Percentiles rank a stretch among this genome's conserved stretches.
phyloP scores from a whole-genome alignment of 2,329 filamentous ascomycete species.

The Fusarium tanahbumbuense region DNA sequence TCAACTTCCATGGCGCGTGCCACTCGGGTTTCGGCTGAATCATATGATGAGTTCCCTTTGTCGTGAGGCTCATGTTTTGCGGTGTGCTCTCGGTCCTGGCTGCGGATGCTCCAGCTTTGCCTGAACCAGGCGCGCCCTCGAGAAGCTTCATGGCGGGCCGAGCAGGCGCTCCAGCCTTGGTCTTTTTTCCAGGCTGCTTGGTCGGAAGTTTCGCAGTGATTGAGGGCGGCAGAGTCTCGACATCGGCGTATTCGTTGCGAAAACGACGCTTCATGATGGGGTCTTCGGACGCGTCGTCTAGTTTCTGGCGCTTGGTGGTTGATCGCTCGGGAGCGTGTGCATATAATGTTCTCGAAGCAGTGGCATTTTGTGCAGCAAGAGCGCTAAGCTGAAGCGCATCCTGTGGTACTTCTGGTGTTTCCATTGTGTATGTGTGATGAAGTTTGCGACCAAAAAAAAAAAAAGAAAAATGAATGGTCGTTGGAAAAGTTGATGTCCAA shows the following conservation, averaged over 20 bases:
- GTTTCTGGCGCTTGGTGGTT: conserved; percentile 54
- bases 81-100: conserved; percentile 32
- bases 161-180: conserved; percentile 62
- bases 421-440: conserved; percentile 45
- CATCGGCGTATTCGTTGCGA: conserved; percentile 79
- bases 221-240: conserved; percentile 79
- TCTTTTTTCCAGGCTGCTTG: conserved; percentile 49
- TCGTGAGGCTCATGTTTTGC: conserved; percentile 50
- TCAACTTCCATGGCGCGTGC: conserved; percentile 98
- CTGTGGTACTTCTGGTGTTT: conserved; percentile 49
- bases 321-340: conserved; percentile 42
- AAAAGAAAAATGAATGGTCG: conserved; percentile 9
- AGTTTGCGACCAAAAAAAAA: conserved; percentile 6
- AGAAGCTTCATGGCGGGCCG: conserved; percentile 54
- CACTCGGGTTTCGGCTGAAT: conserved; percentile 81
- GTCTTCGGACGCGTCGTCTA: conserved; percentile 51
- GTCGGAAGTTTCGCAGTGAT: conserved; percentile 83
- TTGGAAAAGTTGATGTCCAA: conserved; percentile 34
- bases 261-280: conserved; percentile 62
- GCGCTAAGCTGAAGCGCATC: conserved; percentile 51
- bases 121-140: conserved; percentile 51
- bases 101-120: conserved; percentile 49
- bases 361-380: conserved; percentile 52
- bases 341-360: conserved; percentile 50
- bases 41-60: conserved; percentile 46